Evolutionary conservation across 2,329 filamentous ascomycete species (phyloP), one percentile per base, ranked within the genome.

Genomic region (Phialophora tarda): DNA sequence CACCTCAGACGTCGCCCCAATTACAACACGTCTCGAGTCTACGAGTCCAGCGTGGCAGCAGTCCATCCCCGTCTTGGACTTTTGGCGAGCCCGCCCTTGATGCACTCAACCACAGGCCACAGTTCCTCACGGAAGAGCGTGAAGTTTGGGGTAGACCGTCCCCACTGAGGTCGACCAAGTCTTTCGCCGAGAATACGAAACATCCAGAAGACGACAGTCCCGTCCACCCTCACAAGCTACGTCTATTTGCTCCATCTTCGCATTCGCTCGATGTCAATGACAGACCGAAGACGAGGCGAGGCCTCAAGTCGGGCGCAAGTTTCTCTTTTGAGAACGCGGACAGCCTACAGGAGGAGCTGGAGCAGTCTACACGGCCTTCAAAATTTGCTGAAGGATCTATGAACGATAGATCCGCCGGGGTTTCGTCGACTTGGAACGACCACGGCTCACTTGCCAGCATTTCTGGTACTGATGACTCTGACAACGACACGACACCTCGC

Each of bases 321-420:
- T 54, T 41, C 6, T 8, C 41, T 26, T n/a, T 50, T 30, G 59
- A 64, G 17, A 56, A 51, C 48, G 11, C n/a, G 26, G 38, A n/a
- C 26, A 34, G 34, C 38, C 17, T 24, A n/a, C 32, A 48, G 4
- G 34, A 60, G n/a, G 63, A 64, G 34, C 21, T 47, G 11, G 51
- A 59, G 32, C 38, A 32, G 7, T 47, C 28, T 5, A 23, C 26
- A 34, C 72, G 71, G 23, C 67, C 68, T 51, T 96, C 85, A 74
- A 89, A 80, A 62, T 90, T 90, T 71, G 78, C 85, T 44, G 93
- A 97, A 79, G 93, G 90, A 48, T 94, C 90, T 74, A 94, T 97
- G 91, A 92, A 89, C 74, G 91, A 96, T 77, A 88, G 91, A 51
- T 73, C 71, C 34, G 59, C 60, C 54, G 72, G 69, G 5, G 48